These are phyloP conservation scores for Tolypocladium amazonense DNA, from an alignment of 2,329 filamentous ascomycete genomes.

Conservation along the genomic window DNA sequence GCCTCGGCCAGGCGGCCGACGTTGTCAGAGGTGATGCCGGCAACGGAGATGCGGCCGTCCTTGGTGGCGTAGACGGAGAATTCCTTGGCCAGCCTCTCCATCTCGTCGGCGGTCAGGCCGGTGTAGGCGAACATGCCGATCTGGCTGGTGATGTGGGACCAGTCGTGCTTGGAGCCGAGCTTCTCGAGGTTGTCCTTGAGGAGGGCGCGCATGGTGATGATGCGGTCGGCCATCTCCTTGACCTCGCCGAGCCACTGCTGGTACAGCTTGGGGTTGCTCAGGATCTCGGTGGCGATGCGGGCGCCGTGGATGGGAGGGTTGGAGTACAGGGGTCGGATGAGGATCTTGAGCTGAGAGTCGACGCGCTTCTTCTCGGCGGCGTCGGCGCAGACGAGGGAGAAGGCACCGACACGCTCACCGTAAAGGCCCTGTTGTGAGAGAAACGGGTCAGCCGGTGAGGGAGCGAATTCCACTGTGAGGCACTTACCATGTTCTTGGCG, in stretches of 20 bases:
- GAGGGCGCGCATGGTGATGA: slow-evolving; percentile 94
- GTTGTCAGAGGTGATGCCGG: slow-evolving; percentile 71
- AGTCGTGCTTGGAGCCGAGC: slow-evolving; percentile 92
- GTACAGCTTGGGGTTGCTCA: slow-evolving; percentile 77
- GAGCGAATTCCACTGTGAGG: too few relatives aligned
- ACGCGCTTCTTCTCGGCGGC: slow-evolving; percentile 90
- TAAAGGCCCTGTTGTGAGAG: slow-evolving; percentile 64
- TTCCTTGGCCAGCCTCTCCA: slow-evolving; percentile 85
- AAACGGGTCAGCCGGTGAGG: not conserved
- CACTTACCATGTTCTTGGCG: slow-evolving; percentile 91
- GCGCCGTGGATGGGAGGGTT: slow-evolving; percentile 97
- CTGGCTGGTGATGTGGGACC: slow-evolving; percentile 97
- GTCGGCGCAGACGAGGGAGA: slow-evolving; percentile 80
- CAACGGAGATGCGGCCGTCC: slow-evolving; percentile 78
- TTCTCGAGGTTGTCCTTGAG: slow-evolving; percentile 93
- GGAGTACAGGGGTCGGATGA: slow-evolving; percentile 93
- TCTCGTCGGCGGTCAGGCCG: slow-evolving; percentile 80
- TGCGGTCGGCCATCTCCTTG: slow-evolving; percentile 97
- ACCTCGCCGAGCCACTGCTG: slow-evolving; percentile 93
- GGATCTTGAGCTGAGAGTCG: slow-evolving; percentile 96
- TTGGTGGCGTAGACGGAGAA: slow-evolving; percentile 97
- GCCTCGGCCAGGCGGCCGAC: slow-evolving; percentile 72
- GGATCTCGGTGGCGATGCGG: slow-evolving; percentile 83
- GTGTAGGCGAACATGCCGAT: slow-evolving; percentile 99
- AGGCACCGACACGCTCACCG: slow-evolving; percentile 93